phyloP scores from a whole-genome alignment of 495 filamentous ascomycete genomes.

The Trypethelium eluteriae region DNA sequence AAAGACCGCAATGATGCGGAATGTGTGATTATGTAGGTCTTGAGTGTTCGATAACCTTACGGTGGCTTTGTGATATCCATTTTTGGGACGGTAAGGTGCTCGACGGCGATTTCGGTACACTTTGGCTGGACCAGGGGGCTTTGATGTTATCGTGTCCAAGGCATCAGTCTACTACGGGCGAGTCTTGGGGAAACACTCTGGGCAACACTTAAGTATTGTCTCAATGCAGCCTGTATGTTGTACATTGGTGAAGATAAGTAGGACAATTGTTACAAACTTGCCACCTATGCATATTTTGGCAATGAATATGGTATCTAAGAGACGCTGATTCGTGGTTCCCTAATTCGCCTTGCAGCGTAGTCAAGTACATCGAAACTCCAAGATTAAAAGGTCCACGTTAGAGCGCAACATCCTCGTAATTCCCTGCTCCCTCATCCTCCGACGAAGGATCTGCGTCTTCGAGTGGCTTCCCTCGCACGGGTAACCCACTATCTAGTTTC shows the following conservation, averaged over 20 bases:
- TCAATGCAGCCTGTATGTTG: no score
- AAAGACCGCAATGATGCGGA: conserved; percentile 79
- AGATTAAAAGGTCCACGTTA: not conserved
- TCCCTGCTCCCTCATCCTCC: conserved; percentile 16
- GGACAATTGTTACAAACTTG: no score
- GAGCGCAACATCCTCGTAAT: conserved; percentile 23
- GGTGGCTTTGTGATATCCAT: not conserved
- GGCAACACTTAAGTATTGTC: no score
- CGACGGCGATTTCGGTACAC: no score
- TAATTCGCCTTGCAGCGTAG: not conserved
- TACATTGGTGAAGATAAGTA: no score
- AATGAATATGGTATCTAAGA: not conserved
- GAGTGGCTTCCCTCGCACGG: not conserved
- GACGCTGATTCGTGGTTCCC: not conserved
- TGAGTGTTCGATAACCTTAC: not conserved
- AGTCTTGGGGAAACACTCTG: no score
- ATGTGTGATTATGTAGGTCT: conserved; percentile 65
- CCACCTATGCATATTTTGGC: no score
- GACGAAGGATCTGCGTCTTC: conserved; percentile 3
- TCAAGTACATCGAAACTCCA: not conserved
- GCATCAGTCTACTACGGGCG: no score
- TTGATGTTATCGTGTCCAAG: no score
- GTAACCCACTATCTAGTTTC: conserved; percentile 12
- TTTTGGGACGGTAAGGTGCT: not conserved
- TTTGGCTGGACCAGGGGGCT: no score